A percentile compares a stretch with the other conserved stretches of the same genome.
These are phyloP conservation scores for Anacardium occidentale DNA, from an alignment of 345 rosid species.

Conservation along the genomic window DNA sequence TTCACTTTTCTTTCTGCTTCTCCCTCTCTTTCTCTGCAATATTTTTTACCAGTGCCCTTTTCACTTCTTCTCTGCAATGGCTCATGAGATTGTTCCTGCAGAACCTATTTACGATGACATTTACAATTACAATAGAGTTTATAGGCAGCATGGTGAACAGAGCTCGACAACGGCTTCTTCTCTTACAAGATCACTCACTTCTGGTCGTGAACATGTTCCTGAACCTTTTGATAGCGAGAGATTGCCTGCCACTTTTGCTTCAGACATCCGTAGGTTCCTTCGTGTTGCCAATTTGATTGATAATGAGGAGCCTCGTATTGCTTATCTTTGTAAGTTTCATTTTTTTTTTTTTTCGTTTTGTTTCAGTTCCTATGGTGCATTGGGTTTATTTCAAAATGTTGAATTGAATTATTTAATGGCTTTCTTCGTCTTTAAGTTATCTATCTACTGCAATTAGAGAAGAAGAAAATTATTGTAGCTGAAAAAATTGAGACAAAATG, in stretches of 20 bases:
- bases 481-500: background rate
- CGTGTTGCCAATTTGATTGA: conserved; percentile 82
- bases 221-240: conserved; percentile 91
- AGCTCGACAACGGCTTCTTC: background rate
- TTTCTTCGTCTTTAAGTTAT: background rate
- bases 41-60: background rate
- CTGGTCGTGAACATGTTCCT: conserved; percentile 32
- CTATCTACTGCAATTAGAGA: no score
- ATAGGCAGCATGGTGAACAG: background rate
- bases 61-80: conserved; percentile 28
- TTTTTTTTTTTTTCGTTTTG: background rate
- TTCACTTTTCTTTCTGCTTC: conserved; percentile 1
- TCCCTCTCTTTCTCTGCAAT: background rate
- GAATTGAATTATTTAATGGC: background rate
- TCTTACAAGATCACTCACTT: conserved; percentile 35
- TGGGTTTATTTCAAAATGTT: background rate
- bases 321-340: conserved; percentile 66
- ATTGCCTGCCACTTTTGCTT: conserved; percentile 68
- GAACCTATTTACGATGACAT: conserved; percentile 39
- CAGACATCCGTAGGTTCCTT: conserved; percentile 79
- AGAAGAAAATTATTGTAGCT: no score
- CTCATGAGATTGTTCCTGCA: conserved; percentile 65
- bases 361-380: background rate
- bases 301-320: conserved; percentile 67
- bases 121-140: conserved; percentile 15